Percentiles rank a stretch among this genome's conserved stretches.
phyloP scores from a whole-genome alignment of 163 green algal species.

The Botryococcus braunii region DNA sequence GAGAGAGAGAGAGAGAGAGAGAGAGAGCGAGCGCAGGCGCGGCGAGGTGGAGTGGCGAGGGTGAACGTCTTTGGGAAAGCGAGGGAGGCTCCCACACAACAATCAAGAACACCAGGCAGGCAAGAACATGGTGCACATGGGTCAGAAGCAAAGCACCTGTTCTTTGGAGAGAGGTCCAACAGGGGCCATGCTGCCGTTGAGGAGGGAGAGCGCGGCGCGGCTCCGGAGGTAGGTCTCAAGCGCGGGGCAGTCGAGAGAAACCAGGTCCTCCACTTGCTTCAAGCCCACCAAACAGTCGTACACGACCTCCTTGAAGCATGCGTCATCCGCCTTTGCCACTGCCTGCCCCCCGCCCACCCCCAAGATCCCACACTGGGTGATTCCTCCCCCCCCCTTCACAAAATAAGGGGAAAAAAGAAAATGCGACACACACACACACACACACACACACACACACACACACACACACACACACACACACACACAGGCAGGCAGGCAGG shows the following conservation, averaged over 20 bases:
- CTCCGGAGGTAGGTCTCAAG: constrained; percentile 53
- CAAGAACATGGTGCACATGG: too few species aligned
- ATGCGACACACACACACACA: too few species aligned
- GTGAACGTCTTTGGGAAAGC: too few species aligned
- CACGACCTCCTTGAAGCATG: constrained; percentile 47
- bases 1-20: too few species aligned
- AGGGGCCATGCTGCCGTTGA: neutral
- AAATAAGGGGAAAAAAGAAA: neutral
- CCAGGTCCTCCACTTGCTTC: constrained; percentile 39
- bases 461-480: neutral
- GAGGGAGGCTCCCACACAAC: too few species aligned
- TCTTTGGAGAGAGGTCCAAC: constrained; percentile 31
- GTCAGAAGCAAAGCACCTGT: constrained; percentile 27
- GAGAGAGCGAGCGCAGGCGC: too few species aligned
- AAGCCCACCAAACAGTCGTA: constrained; percentile 54
- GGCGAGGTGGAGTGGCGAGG: too few species aligned
- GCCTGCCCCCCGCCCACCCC: constrained; percentile 6
- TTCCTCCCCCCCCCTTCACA: too few species aligned
- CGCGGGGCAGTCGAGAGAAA: constrained; percentile 35
- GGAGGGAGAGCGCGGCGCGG: constrained; percentile 1
- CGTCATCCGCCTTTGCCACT: constrained; percentile 29
- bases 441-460: neutral
- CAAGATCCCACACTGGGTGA: too few species aligned
- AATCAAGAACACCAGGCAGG: too few species aligned
- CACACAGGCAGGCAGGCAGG: too few species aligned